Base-by-base conservation (phyloP, 345 rosid genomes). In the Syzygium grande region DNA sequence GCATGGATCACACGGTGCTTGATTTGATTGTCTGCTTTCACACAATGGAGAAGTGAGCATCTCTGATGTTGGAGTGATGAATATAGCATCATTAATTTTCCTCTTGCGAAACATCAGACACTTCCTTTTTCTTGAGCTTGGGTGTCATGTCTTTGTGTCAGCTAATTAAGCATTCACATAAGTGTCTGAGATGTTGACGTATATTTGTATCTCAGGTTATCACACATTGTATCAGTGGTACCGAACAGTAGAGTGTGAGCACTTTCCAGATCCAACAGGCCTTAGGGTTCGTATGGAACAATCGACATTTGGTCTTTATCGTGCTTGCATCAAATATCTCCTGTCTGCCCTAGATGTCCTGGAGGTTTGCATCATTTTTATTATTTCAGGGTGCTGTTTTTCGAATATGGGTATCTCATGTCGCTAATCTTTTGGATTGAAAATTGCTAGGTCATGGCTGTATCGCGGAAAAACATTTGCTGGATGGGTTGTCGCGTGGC, bases 331-430 rank as follows among this genome's bases (percentile, higher is more conserved):
- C 87, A 96, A 98, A 92, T 96, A 96, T 92, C 98, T 96, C 77
- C 95, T 96, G 99, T 94, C 99, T 80, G 97, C 98, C 68, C 96
- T 98, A 89, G 99, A 98, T 89, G 91, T 98, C 91, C 98, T 98
- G 15, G 99, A 96, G 99, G 99, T 96, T 92, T 89, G 51, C 54
- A 86, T 51, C 23, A 63, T 85, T 58, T 86, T 43, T 52, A 43
- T 78, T 77, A 6, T 65, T 88, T 43, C 13, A 13, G 29, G 27
- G 78, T 86, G 51, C 52, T 15, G 27, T n/a, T 41, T 86, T 61
- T 68, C 1, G 1, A 25, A 25, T 56, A 58, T 30, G 14, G 49
- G 9, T 27, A 12, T 59, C 68, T 59, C 16, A 59, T 9, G 15
- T 59, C 12, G 15, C 65, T 27, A 25, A 59, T 59, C 46, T 83